These are phyloP conservation scores for Nitzschia putrida DNA, from an alignment of 108 stramenopile genomes.

Conservation along the genomic window DNA sequence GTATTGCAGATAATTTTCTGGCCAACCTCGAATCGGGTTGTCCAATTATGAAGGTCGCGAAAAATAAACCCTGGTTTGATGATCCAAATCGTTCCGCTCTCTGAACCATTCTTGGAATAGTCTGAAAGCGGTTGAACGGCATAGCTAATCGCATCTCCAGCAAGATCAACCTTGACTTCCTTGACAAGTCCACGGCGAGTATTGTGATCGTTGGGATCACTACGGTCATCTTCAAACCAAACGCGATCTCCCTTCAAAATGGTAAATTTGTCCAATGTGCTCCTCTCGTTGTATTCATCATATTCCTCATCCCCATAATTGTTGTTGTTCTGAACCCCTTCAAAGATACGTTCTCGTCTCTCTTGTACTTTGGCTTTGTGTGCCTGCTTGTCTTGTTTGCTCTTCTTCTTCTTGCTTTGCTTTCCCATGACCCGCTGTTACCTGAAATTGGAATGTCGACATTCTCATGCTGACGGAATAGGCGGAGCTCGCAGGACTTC, in stretches of 20 bases:
- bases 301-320: not conserved
- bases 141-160: not conserved
- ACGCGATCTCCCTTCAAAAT: not conserved
- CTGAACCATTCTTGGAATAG: not conserved
- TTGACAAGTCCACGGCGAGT: not conserved
- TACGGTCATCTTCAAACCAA: not conserved
- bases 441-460: too few relatives aligned
- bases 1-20: not conserved
- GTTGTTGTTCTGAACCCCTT: not conserved
- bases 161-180: not conserved
- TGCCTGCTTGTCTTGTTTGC: not conserved
- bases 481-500: too few relatives aligned
- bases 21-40: not conserved
- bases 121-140: not conserved
- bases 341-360: not conserved
- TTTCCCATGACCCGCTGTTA: too few relatives aligned
- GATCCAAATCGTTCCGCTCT: not conserved
- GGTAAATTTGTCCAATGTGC: not conserved
- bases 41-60: not conserved
- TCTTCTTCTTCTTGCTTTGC: slow-evolving; percentile 2
- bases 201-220: not conserved
- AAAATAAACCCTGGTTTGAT: not conserved
- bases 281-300: not conserved
- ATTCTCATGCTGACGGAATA: too few relatives aligned
- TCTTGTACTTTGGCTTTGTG: not conserved